These are phyloP conservation scores for Akanthomyces lecanii DNA, from an alignment of 2,329 filamentous ascomycete species.

Conservation along the genomic window DNA sequence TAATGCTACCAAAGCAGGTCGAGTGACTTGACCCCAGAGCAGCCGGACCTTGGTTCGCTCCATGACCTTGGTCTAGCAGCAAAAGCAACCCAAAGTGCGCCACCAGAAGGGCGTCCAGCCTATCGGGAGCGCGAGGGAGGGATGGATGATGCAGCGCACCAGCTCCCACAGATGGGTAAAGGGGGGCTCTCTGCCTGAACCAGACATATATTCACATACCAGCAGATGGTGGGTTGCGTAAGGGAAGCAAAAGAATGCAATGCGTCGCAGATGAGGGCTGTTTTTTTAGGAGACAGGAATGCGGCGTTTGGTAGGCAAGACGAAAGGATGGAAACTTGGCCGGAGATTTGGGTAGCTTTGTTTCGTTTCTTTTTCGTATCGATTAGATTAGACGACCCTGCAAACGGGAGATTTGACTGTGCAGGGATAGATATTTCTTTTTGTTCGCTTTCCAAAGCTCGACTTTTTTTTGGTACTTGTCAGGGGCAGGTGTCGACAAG, in stretches of 20 bases:
- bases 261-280: neutral
- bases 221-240: constrained; percentile 5
- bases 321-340: neutral
- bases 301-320: neutral
- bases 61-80: neutral
- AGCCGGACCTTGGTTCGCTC: constrained; percentile 3
- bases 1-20: neutral
- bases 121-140: neutral
- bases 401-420: constrained; percentile 2
- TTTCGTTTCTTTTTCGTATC: neutral
- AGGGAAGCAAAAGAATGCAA: constrained; percentile 8
- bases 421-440: neutral
- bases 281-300: constrained; percentile 5
- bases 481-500: constrained; percentile 8
- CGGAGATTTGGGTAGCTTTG: neutral
- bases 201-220: constrained; percentile 9
- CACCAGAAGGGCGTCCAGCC: neutral
- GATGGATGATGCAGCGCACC: neutral
- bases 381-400: neutral
- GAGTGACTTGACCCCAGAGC: neutral
- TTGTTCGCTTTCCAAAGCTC: neutral
- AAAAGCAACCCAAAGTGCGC: constrained; percentile 10
- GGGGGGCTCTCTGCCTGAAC: neutral
- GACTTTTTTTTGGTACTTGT: neutral
- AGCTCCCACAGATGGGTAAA: neutral